Evolutionary conservation across 2,329 filamentous ascomycete species (phyloP), one percentile per base, ranked within the genome.

Genomic region (Sclerotinia spermophila): DNA sequence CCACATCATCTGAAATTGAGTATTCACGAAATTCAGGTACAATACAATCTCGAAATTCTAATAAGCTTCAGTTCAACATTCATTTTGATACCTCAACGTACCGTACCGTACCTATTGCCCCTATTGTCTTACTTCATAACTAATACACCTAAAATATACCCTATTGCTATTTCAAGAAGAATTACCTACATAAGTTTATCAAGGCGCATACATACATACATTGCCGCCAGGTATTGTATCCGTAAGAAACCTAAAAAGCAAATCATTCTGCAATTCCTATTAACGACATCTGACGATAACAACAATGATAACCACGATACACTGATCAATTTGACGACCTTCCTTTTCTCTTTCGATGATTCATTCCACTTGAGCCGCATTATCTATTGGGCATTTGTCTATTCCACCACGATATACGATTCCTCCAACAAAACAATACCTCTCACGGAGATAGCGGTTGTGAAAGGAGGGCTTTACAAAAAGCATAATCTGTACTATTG

Each of bases 231-330:
- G 17, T 61, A 24, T 35, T 66, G 24, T 27, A 21, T 45, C 35
- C 35, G 15, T 38, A 40, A 21, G 66, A 61, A 60, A 61, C 66
- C 38, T 38, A 61, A 68, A 68, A 59, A 61, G 17, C 24, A 60
- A 68, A 44, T 35, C 45, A 27, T 24, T 48, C 42, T n/a, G 38
- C 64, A 42, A 24, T 58, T 40, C 55, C 56, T 60, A 51, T 61
- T 38, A 44, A 62, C 67, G 67, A 69, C 67, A 27, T 69, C 67
- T 62, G 35, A 69, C 67, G 67, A 69, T 27, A 51, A 38, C 55
- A 69, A 69, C 56, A 55, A 69, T 69, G 67, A 62, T 69, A 62
- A 69, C 56, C 35, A 62, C 67, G 58, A 61, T 40, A 69, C n/a
- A n/a, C 56, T 62, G 67, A 69, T 40, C 67, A 67, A 33, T n/a